These are phyloP conservation scores for Cryptococcus sp. DNA, from an alignment of 1,284 basidiomycete species.

Conservation along the genomic window DNA sequence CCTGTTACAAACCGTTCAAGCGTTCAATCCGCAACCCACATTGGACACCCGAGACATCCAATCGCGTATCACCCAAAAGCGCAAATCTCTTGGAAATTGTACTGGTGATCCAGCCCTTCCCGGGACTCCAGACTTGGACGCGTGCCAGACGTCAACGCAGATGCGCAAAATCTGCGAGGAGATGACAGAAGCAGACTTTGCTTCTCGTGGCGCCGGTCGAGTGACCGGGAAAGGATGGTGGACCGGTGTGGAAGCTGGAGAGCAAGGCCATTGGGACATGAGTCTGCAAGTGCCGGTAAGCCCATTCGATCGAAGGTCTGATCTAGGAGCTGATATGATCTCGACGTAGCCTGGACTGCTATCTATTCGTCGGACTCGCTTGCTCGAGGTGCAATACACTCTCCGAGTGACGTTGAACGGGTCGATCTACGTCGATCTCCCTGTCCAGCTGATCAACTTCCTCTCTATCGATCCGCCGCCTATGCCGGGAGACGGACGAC, in stretches of 20 bases:
- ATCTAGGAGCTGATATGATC: not conserved
- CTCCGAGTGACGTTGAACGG: constrained; percentile 73
- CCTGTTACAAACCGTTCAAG: constrained; percentile 70
- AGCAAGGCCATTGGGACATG: constrained; percentile 61
- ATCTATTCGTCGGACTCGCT: constrained; percentile 69
- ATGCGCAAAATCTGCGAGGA: constrained; percentile 63
- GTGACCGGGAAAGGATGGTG: constrained; percentile 86
- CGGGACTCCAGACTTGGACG: constrained; percentile 57
- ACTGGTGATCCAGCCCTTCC: constrained; percentile 1
- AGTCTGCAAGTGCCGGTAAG: constrained; percentile 71
- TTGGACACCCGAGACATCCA: constrained; percentile 52
- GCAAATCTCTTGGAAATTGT: constrained; percentile 12
- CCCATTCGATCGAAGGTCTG: constrained; percentile 5
- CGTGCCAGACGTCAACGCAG: constrained; percentile 62
- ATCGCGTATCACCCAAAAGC: constrained; percentile 2
- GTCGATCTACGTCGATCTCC: constrained; percentile 58
- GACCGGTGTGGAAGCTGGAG: constrained; percentile 71
- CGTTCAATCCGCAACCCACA: constrained; percentile 64
- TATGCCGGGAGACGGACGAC: constrained; percentile 40
- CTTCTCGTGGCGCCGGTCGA: constrained; percentile 63
- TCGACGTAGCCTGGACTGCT: constrained; percentile 66
- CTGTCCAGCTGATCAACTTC: constrained; percentile 52
- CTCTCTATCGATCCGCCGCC: constrained; percentile 53
- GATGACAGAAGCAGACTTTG: constrained; percentile 61
- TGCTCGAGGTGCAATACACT: constrained; percentile 78